Percentiles rank a stretch among this genome's conserved stretches.
phyloP scores from a whole-genome alignment of 176 grass and related monocot species.

The barley (Hordeum vulgare) region DNA sequence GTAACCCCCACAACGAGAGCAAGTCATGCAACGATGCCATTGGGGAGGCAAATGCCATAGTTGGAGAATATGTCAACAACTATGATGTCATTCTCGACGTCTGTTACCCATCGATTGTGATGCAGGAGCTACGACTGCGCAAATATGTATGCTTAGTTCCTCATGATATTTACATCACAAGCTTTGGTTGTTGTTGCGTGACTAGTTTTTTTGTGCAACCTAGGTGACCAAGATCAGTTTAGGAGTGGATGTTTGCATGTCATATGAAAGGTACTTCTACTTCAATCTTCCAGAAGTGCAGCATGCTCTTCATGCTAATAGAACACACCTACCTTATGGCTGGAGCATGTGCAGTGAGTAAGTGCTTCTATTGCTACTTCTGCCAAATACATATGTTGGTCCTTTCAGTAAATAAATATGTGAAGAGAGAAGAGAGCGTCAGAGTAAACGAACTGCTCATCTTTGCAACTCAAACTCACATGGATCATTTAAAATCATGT shows the following conservation, averaged over 20 bases:
- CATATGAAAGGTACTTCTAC: constrained; percentile 81
- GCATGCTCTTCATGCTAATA: constrained; percentile 83
- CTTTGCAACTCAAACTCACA: constrained; percentile 21
- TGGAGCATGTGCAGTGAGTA: constrained; percentile 98
- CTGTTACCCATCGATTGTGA: constrained; percentile 92
- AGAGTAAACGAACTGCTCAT: neutral
- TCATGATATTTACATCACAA: neutral
- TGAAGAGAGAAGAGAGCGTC: neutral
- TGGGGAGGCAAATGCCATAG: constrained; percentile 48
- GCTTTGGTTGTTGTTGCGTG: neutral
- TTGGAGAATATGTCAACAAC: constrained; percentile 80
- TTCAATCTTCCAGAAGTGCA: constrained; percentile 96
- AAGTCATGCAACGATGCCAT: constrained; percentile 79
- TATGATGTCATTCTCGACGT: constrained; percentile 94
- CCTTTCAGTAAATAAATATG: neutral
- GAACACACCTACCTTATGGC: constrained; percentile 68
- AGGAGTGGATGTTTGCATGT: constrained; percentile 92
- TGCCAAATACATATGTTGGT: neutral
- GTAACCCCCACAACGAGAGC: constrained; percentile 57
- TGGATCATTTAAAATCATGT: neutral
- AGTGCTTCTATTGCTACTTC: constrained; percentile 18
- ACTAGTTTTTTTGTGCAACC: neutral
- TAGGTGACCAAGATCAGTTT: constrained; percentile 82
- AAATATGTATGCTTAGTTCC: constrained; percentile 68
- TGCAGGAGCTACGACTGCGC: constrained; percentile 78